These are phyloP conservation scores for Mycosphaerella sp. DNA, from an alignment of 2,329 filamentous ascomycete species.

Conservation along the genomic window DNA sequence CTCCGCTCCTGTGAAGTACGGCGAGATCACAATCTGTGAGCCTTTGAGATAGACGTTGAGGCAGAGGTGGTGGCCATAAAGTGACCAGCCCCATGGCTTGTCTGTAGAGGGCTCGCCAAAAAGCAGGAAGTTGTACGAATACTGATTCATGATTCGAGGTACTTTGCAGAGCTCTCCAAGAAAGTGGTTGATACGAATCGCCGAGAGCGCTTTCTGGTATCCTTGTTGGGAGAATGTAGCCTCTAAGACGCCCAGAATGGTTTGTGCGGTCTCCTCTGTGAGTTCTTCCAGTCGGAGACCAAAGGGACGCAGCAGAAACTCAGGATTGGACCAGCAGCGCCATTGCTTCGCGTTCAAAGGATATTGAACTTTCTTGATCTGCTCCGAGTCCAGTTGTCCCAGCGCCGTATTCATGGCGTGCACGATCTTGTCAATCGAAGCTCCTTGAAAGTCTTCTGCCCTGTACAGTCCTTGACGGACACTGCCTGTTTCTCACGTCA, in stretches of 20 bases:
- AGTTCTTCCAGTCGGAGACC: constrained; percentile 66
- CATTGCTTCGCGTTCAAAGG: constrained; percentile 66
- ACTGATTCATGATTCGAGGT: constrained; percentile 62
- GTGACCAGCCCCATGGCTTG: constrained; percentile 63
- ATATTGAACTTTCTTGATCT: constrained; percentile 48
- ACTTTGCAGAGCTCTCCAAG: constrained; percentile 61
- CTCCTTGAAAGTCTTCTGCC: constrained; percentile 54
- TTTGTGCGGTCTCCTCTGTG: constrained; percentile 39
- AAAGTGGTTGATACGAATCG: constrained; percentile 71
- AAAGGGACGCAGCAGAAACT: constrained; percentile 63
- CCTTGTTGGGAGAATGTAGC: constrained; percentile 61
- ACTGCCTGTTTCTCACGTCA: constrained; percentile 20
- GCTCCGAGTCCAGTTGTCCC: constrained; percentile 42
- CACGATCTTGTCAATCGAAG: constrained; percentile 55
- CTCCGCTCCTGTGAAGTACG: constrained; percentile 75
- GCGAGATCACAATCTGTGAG: constrained; percentile 61
- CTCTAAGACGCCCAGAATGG: constrained; percentile 52
- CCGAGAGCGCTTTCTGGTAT: constrained; percentile 61
- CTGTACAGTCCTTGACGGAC: constrained; percentile 23
- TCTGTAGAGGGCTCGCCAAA: constrained; percentile 57
- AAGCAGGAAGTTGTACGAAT: constrained; percentile 63
- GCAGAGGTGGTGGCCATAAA: constrained; percentile 76
- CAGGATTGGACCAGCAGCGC: constrained; percentile 67
- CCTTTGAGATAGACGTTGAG: constrained; percentile 63
- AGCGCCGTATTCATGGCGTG: constrained; percentile 46